Evolutionary conservation across 495 filamentous ascomycete genomes (phyloP), one percentile per base, ranked within the genome.

Genomic region (Parathielavia appendiculata): DNA sequence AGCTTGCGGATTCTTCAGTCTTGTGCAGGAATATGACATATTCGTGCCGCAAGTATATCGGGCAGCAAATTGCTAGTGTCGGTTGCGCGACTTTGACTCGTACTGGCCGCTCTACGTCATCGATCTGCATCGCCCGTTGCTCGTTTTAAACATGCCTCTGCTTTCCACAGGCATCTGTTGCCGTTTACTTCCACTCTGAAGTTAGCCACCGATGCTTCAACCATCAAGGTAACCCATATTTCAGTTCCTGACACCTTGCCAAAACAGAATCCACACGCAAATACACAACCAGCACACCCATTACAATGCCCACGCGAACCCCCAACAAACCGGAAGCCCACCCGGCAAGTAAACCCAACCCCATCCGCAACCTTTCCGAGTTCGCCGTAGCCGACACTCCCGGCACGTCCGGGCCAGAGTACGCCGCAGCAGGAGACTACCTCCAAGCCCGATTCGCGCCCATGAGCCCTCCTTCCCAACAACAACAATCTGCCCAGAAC

Each of bases 301-400:
- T 14, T 14, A 50, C 26, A 19, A 34, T 59, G 49, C 66, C 72
- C 9, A 55, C 76, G 5, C 82, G 83, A 64, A 81, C 83, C 4
- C 73, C 50, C 19, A 34, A 81, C 47, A 79, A 77, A 54, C 52
- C 75, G 67, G 73, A 75, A 10, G 76, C 74, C 60, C 83, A 84
- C 58, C 50, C 52, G 4, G 10, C 54, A 46, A 41, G 20, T 32
- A 57, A 46, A 34, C 59, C 65, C 44, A 84, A 83, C 59, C 79
- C 81, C 23, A 68, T 77, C 16, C 79, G 78, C 22, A 75, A 64
- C 16, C 70, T 75, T 10, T 67, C 70, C 5, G 83, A 86, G 60
- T 71, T 78, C 55, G 72, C 71, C 32, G 66, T 68, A 20, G 57
- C 69, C 64, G 59, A 66, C 55, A 60, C 63, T 6, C 67, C 65